Percentiles rank a stretch among this genome's conserved stretches.
These are phyloP conservation scores for Sporothrix curviconia DNA, from an alignment of 2,329 filamentous ascomycete genomes.

Conservation along the genomic window DNA sequence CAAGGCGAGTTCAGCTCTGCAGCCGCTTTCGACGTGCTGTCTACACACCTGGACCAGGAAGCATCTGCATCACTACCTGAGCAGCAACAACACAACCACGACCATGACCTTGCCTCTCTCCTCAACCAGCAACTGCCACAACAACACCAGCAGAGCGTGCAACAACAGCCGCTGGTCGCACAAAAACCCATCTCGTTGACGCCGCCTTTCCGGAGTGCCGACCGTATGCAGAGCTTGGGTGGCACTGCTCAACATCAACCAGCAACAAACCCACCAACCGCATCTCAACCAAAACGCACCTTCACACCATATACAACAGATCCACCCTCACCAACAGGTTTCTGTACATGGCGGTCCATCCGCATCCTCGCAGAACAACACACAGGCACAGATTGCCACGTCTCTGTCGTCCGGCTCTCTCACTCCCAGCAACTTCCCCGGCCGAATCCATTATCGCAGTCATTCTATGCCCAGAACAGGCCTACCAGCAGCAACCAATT, in stretches of 20 bases:
- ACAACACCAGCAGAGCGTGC: constrained; percentile 7
- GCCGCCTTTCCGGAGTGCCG: constrained; percentile 15
- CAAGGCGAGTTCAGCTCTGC: constrained; percentile 10
- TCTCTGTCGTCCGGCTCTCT: constrained; percentile 14
- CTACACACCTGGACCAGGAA: constrained; percentile 17
- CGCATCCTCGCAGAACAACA: constrained; percentile 17
- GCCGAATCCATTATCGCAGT: constrained; percentile 11
- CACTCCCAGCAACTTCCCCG: constrained; percentile 21
- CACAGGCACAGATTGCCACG: constrained; percentile 19
- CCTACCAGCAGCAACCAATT: constrained; percentile 1
- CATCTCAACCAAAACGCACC: background rate
- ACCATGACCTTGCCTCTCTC: constrained; percentile 15
- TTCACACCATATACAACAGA: constrained; percentile 19
- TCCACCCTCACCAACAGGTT: constrained; percentile 14
- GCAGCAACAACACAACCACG: constrained; percentile 18
- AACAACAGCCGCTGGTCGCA: constrained; percentile 11
- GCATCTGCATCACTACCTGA: constrained; percentile 15
- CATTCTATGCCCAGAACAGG: constrained; percentile 13
- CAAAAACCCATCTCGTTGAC: constrained; percentile 17
- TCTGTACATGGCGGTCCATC: constrained; percentile 19
- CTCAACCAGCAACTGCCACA: constrained; percentile 6
- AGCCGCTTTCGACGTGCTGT: constrained; percentile 15
- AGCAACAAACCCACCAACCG: constrained; percentile 14
- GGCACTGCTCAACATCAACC: background rate
- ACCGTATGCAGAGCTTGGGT: constrained; percentile 13